These are phyloP conservation scores for Cladobotryum protrusum DNA, from an alignment of 2,329 filamentous ascomycete species.

Conservation along the genomic window DNA sequence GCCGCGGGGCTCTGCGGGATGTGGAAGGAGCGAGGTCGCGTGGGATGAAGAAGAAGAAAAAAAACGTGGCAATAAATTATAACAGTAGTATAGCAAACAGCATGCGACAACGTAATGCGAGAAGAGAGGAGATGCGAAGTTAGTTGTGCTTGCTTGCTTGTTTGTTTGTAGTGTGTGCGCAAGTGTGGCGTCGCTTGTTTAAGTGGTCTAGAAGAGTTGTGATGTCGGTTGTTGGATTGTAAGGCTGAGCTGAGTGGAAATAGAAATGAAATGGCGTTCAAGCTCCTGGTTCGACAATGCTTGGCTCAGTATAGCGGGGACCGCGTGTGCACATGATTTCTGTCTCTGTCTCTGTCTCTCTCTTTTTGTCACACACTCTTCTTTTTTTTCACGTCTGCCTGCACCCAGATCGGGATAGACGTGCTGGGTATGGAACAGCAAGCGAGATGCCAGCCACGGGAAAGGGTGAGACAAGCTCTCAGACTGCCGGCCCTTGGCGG, in stretches of 20 bases:
- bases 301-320: conserved; percentile 11
- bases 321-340: conserved; percentile 9
- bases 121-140: too few species aligned
- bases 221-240: not conserved
- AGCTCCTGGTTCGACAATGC: conserved; percentile 14
- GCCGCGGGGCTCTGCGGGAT: too few species aligned
- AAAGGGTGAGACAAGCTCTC: not conserved
- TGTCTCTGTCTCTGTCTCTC: not conserved
- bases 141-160: too few species aligned
- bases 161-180: too few species aligned
- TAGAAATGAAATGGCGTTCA: conserved; percentile 11
- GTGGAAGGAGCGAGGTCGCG: too few species aligned
- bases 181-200: too few species aligned
- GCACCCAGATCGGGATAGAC: not conserved
- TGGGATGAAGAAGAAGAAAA: too few species aligned
- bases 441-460: conserved; percentile 1
- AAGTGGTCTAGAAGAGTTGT: not conserved
- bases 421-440: not conserved
- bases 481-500: not conserved
- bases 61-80: too few species aligned
- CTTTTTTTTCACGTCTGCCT: not conserved
- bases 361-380: not conserved
- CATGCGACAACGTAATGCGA: too few species aligned
- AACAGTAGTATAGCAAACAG: too few species aligned
- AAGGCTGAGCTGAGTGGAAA: not conserved